These are phyloP conservation scores for Plasmopara muralis DNA, from an alignment of 352 stramenopile genomes.

Conservation along the genomic window DNA sequence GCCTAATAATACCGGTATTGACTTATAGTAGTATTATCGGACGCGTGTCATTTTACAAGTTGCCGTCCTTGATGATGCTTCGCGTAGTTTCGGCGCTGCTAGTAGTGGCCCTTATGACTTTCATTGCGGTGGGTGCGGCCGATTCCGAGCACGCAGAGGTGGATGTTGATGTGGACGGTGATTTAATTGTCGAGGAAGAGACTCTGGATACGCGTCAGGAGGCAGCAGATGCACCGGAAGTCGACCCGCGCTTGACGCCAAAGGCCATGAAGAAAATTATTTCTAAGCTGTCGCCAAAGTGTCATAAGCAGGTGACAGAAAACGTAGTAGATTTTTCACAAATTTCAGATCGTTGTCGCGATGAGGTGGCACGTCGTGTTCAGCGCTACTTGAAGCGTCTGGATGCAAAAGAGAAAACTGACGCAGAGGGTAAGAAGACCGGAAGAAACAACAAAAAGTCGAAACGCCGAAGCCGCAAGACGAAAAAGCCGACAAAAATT, in stretches of 20 bases:
- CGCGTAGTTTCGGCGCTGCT: conserved; percentile 37
- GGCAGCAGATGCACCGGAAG: conserved; percentile 10
- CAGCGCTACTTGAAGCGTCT: conserved; percentile 55
- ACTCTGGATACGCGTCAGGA: conserved; percentile 31
- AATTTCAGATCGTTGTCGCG: conserved; percentile 61
- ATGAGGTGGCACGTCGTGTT: conserved; percentile 48
- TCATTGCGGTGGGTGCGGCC: conserved; percentile 26
- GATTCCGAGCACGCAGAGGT: conserved; percentile 27
- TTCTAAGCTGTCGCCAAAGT: conserved; percentile 67
- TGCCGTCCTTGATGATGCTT: conserved; percentile 33
- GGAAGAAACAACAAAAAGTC: conserved; percentile 27
- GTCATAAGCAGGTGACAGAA: conserved; percentile 60
- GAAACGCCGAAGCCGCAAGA: conserved; percentile 62
- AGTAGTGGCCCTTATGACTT: conserved; percentile 36
- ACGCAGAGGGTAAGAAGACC: conserved; percentile 25
- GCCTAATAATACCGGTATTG: conserved; percentile 3
- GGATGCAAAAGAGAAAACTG: conserved; percentile 28
- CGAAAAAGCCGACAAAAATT: conserved; percentile 50
- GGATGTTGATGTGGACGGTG: conserved; percentile 29
- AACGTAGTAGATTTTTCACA: conserved; percentile 55
- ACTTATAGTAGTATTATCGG: neutral
- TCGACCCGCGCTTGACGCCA: conserved; percentile 44
- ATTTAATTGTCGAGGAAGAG: conserved; percentile 38
- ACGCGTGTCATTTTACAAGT: conserved; percentile 26
- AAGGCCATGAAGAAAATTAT: conserved; percentile 66